A percentile compares a stretch with the other conserved stretches of the same genome.
Conservation (phyloP, 2,329 filamentous ascomycete genomes). For the Diaporthe nobilis region DNA sequence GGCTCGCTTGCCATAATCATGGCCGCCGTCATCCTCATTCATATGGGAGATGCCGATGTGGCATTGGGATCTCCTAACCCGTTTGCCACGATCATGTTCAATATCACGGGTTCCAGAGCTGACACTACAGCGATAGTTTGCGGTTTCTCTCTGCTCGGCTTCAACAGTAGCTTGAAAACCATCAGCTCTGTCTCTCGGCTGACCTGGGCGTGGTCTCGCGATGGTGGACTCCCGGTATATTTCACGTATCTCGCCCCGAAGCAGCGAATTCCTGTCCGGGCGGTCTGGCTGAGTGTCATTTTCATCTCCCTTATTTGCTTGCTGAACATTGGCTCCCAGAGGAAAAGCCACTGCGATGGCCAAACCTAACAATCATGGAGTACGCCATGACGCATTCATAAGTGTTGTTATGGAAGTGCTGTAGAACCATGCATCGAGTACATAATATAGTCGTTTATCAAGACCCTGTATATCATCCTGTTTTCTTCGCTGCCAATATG, state of each 20-base stretch:
- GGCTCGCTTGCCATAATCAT: constrained; percentile 57
- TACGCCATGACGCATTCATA: background rate
- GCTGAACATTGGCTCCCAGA: constrained; percentile 56
- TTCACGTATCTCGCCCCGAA: constrained; percentile 48
- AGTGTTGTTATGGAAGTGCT: no score
- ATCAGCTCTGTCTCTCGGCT: constrained; percentile 62
- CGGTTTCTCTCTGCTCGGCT: constrained; percentile 54
- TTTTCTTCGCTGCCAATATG: no score
- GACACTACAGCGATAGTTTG: constrained; percentile 58
- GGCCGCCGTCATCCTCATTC: constrained; percentile 58
- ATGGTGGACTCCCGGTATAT: constrained; percentile 52
- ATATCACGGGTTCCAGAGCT: constrained; percentile 55
- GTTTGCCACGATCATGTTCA: constrained; percentile 56
- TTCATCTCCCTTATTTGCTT: constrained; percentile 53
- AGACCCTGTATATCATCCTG: no score
- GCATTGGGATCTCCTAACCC: constrained; percentile 52
- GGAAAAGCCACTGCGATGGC: constrained; percentile 25
- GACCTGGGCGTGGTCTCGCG: constrained; percentile 63
- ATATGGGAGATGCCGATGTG: constrained; percentile 56
- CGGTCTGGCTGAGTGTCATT: constrained; percentile 51
- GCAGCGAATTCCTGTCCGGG: constrained; percentile 53
- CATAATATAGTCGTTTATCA: no score
- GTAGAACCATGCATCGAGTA: no score
- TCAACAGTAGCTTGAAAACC: constrained; percentile 56
- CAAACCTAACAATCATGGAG: background rate